These are phyloP conservation scores for Fusarium hainanense DNA, from an alignment of 2,329 filamentous ascomycete genomes.

Conservation along the genomic window DNA sequence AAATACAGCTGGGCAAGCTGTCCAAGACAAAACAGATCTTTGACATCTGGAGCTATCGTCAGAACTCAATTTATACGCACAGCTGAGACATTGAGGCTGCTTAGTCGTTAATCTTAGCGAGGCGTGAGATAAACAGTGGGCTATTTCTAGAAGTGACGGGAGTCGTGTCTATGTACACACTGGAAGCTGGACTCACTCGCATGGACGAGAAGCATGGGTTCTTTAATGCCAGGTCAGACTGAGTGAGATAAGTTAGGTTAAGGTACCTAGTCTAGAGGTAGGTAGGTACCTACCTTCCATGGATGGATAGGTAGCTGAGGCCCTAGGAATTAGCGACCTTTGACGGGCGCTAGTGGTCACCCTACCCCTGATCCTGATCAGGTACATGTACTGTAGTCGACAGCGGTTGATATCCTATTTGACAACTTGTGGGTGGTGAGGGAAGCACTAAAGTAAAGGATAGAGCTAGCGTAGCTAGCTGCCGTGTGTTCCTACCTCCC, in stretches of 20 bases:
- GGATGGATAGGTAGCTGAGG: neutral
- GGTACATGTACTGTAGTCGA: conserved; percentile 19
- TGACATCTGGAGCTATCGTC: neutral
- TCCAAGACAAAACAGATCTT: neutral
- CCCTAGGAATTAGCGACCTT: conserved; percentile 4
- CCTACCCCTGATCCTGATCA: conserved; percentile 17
- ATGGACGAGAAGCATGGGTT: neutral
- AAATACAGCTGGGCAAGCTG: neutral
- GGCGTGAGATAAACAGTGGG: conserved; percentile 2
- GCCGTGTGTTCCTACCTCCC: neutral
- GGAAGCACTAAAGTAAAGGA: conserved; percentile 7
- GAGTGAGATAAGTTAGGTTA: neutral
- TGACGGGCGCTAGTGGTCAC: conserved; percentile 10
- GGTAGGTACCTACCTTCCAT: no score
- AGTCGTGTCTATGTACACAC: conserved; percentile 1
- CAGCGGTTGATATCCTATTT: conserved; percentile 30
- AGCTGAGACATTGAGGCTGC: conserved; percentile 35
- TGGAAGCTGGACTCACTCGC: neutral
- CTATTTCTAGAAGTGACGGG: conserved; percentile 14
- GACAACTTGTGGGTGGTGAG: conserved; percentile 2
- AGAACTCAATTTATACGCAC: neutral
- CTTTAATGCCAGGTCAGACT: neutral
- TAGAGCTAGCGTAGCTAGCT: conserved; percentile 17
- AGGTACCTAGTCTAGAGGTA: no score
- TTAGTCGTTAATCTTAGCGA: conserved; percentile 28